These are phyloP conservation scores for Sugiyamaella qingdaonensis DNA, from an alignment of 805 yeast species.

Conservation along the genomic window DNA sequence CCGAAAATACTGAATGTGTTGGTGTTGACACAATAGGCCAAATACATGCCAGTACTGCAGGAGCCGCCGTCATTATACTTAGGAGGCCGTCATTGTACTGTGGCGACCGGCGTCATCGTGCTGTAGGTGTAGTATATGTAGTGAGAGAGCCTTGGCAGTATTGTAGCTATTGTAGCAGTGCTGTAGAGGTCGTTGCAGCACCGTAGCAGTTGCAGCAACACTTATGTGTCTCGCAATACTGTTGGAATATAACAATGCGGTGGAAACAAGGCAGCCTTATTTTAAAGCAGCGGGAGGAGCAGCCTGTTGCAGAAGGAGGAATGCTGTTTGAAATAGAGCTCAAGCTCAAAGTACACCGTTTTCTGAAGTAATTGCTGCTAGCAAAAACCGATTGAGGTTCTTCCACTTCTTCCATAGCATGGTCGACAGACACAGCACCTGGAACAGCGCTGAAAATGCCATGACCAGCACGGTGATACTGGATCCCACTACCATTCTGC, in stretches of 20 bases:
- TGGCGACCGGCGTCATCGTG: too few species aligned
- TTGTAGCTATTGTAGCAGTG: neutral
- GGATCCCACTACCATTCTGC: neutral
- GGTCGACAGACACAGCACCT: conserved; percentile 18
- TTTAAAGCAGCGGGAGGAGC: neutral
- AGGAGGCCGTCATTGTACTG: too few species aligned
- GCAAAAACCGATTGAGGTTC: conserved; percentile 11
- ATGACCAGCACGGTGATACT: conserved; percentile 9
- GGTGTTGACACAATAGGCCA: too few species aligned
- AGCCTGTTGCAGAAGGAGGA: neutral
- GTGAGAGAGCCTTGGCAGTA: too few species aligned
- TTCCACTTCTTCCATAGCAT: conserved; percentile 23
- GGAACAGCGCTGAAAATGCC: conserved; percentile 23
- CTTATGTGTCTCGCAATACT: neutral
- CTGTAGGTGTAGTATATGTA: too few species aligned
- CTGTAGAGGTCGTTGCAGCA: neutral
- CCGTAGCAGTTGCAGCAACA: neutral
- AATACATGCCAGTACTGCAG: too few species aligned
- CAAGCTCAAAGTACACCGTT: conserved; percentile 1
- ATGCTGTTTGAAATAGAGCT: neutral
- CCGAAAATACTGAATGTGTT: too few species aligned
- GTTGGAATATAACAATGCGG: too few species aligned
- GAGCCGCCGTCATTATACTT: too few species aligned
- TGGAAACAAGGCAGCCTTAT: too few species aligned
- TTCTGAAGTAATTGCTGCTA: neutral